Percentiles rank a stretch among this genome's conserved stretches.
Evolutionary conservation across 768 basidiomycete species (phyloP).

Genomic region (Nidula microcarpa): DNA sequence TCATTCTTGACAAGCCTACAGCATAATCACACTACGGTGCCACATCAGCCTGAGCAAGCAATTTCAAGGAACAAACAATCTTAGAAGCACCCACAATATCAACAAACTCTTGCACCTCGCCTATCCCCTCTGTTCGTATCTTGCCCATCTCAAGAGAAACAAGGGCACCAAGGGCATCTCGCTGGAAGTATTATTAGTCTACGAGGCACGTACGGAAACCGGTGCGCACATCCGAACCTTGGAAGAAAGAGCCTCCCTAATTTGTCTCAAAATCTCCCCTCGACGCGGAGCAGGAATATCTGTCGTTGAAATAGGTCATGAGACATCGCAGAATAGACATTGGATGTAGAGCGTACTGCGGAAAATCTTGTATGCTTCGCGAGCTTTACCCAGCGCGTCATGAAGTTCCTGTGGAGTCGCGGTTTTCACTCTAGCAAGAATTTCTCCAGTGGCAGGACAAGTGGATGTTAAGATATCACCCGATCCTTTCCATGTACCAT

Average conservation of each 20-base stretch:
- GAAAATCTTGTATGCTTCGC: slow-evolving; percentile 71
- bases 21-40: slow-evolving; percentile 81
- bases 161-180: slow-evolving; percentile 75
- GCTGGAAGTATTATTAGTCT: slow-evolving; percentile 31
- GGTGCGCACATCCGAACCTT: slow-evolving; percentile 49
- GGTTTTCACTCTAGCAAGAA: slow-evolving; percentile 69
- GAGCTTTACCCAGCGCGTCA: slow-evolving; percentile 59
- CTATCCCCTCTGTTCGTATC: slow-evolving; percentile 85
- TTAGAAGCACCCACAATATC: slow-evolving; percentile 68
- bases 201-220: not conserved
- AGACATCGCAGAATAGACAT: too few species aligned
- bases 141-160: slow-evolving; percentile 91
- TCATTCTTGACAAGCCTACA: slow-evolving; percentile 90
- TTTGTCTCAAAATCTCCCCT: slow-evolving; percentile 86
- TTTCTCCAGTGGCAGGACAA: slow-evolving; percentile 88
- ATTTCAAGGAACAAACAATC: slow-evolving; percentile 1
- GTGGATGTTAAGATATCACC: slow-evolving; percentile 67
- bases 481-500: slow-evolving; percentile 77
- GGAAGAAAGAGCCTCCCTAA: slow-evolving; percentile 73
- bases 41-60: not conserved
- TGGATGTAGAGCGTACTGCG: slow-evolving; percentile 35
- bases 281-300: slow-evolving; percentile 81
- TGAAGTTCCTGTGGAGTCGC: slow-evolving; percentile 76
- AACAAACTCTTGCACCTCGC: slow-evolving; percentile 94
- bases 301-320: slow-evolving; percentile 6